phyloP scores from a whole-genome alignment of 1,139 yeast species.

The Neolecta irregularis region DNA sequence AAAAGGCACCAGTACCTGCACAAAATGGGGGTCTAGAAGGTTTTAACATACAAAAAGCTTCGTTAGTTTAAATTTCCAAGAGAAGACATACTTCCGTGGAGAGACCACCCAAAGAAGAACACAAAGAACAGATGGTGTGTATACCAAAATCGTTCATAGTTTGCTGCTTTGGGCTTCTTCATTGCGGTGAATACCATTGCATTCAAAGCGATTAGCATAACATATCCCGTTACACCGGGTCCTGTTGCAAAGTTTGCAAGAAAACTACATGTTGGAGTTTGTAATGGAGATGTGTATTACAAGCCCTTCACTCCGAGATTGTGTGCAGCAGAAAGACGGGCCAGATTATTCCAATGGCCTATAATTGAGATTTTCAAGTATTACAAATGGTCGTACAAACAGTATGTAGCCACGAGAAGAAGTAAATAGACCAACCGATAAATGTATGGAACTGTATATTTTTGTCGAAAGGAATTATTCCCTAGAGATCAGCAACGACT shows the following conservation, averaged over 20 bases:
- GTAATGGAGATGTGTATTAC: no score
- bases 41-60: conserved; percentile 10
- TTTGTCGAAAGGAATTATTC: conserved; percentile 10
- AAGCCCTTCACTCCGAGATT: conserved; percentile 8
- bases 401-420: conserved; percentile 9
- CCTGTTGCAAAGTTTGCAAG: conserved; percentile 8
- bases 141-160: conserved; percentile 10
- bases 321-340: conserved; percentile 1
- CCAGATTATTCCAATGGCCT: conserved; percentile 10
- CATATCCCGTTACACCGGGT: conserved; percentile 8
- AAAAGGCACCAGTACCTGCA: conserved; percentile 5
- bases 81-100: conserved; percentile 6
- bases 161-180: conserved; percentile 4
- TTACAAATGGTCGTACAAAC: neutral
- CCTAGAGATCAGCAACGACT: no score
- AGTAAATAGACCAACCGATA: conserved; percentile 8
- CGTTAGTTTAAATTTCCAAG: no score
- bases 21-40: conserved; percentile 11
- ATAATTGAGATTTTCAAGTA: conserved; percentile 3
- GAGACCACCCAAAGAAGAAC: conserved; percentile 9
- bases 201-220: conserved; percentile 7
- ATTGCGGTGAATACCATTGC: conserved; percentile 8
- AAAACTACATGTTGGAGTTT: no score
- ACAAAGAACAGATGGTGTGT: conserved; percentile 10
- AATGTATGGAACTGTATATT: conserved; percentile 10